These are phyloP conservation scores for Pyricularia sp. DNA, from an alignment of 2,329 filamentous ascomycete species.

Conservation along the genomic window DNA sequence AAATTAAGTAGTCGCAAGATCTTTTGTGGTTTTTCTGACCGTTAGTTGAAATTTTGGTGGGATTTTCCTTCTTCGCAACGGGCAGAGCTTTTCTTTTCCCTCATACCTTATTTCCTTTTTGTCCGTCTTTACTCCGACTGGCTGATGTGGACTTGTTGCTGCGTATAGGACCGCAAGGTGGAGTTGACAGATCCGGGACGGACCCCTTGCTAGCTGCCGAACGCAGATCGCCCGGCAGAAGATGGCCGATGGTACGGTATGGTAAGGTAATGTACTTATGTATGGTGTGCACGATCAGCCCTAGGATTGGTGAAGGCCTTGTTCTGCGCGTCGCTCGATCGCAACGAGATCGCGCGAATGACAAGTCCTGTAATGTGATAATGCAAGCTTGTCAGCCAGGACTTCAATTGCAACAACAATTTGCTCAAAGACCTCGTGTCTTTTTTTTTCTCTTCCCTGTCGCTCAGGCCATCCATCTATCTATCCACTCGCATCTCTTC, in stretches of 20 bases:
- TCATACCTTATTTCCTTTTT: background rate
- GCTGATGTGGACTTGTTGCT: background rate
- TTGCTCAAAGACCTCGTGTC: no score
- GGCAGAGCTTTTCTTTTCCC: background rate
- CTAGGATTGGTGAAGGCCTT: background rate
- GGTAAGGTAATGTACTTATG: background rate
- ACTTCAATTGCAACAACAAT: background rate
- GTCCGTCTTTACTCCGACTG: background rate
- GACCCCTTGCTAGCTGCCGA: slow-evolving; percentile 1
- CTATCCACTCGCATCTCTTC: background rate
- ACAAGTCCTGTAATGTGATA: background rate
- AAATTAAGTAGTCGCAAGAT: background rate
- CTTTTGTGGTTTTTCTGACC: background rate
- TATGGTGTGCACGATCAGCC: background rate
- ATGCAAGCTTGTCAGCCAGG: background rate
- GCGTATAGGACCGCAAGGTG: background rate
- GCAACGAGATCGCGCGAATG: background rate
- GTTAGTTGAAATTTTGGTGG: background rate
- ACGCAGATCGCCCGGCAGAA: background rate
- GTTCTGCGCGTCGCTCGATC: background rate
- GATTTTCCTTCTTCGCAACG: background rate
- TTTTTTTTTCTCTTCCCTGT: background rate
- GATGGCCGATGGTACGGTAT: background rate
- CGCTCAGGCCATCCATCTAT: background rate
- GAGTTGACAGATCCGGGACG: background rate